Conservation (phyloP, 1,139 yeast species). For the Debaryomyces sp. region DNA sequence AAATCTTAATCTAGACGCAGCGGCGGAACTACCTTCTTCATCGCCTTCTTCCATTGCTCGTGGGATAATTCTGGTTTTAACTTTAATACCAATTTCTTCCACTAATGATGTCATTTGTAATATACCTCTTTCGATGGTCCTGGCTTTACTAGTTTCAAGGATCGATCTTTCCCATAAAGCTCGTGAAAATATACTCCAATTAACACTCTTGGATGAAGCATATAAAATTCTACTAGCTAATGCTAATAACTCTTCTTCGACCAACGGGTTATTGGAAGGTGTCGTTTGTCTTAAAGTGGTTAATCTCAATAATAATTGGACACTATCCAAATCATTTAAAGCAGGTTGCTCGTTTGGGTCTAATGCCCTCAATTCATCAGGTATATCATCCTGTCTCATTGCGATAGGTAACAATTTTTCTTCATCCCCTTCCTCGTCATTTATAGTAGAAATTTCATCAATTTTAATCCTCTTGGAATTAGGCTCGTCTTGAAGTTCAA, state of each 20-base stretch:
- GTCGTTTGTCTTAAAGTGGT: constrained; percentile 68
- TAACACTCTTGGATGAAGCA: constrained; percentile 47
- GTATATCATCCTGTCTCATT: constrained; percentile 61
- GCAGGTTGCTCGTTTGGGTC: constrained; percentile 87
- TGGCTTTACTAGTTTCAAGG: constrained; percentile 76
- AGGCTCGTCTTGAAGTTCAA: constrained; percentile 32
- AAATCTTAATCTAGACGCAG: constrained; percentile 61
- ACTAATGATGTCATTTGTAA: constrained; percentile 91
- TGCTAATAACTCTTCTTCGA: constrained; percentile 82
- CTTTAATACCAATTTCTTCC: constrained; percentile 81
- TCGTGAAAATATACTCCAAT: constrained; percentile 81
- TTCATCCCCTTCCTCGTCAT: constrained; percentile 29
- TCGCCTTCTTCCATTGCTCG: constrained; percentile 37
- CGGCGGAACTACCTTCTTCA: constrained; percentile 29
- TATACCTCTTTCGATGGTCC: constrained; percentile 92
- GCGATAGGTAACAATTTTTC: constrained; percentile 61
- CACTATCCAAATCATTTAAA: constrained; percentile 67
- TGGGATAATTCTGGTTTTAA: constrained; percentile 64
- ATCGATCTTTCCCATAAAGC: constrained; percentile 91
- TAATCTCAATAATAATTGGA: constrained; percentile 71
- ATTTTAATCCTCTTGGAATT: constrained; percentile 45
- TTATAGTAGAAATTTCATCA: constrained; percentile 28
- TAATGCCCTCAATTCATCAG: constrained; percentile 51
- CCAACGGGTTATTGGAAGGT: constrained; percentile 69
- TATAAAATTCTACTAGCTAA: constrained; percentile 71